Evolutionary conservation across 768 basidiomycete species (phyloP), one percentile per base, ranked within the genome.

Genomic region (Lactifluus subvellereus): DNA sequence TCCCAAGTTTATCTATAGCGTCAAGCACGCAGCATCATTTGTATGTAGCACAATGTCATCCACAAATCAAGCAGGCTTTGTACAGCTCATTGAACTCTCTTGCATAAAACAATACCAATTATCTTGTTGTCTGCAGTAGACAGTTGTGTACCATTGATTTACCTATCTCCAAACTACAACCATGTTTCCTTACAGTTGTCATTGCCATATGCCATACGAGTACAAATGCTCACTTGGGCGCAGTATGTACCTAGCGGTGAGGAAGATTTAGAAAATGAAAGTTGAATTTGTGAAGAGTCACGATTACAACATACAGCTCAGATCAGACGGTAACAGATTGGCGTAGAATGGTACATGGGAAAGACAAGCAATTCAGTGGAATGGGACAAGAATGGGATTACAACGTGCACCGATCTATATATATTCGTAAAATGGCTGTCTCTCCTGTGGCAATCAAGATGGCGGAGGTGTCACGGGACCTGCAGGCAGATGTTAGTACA

Each of bases 381-480:
- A 59, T 8, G 10, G 10, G 20, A 8, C 45, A 20, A 2, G 45
- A 10, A 47, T n/a, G 9, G n/a, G 45, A 47, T 9, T 20, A 47
- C 45, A 47, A 6, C 16, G 16, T 35, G 38, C 45, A 30, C n/a
- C 4, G 37, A n/a, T 32, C 18, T 22, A 37, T 47, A 11, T 47
- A 47, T n/a, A 13, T 13, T n/a, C 35, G 14, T 8, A 8, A 20
- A 1, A 27, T 2, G 27, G 27, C 42, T 5, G 47, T 37, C 33
- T 14, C 47, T 54, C 16, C 43, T 5, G 22, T 9, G 35, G 20
- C 45, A 30, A 40, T 66, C 40, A 72, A 63, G 73, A 70, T 20
- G 71, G 73, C 8, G 73, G 72, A 3, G 73, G 73, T 8, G 71
- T 65, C 13, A 62, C 65, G 8, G 73, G 73, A 9, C 73, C 73